phyloP scores from a whole-genome alignment of 176 grass and related monocot species.

The Chrysopogon serrulatus region DNA sequence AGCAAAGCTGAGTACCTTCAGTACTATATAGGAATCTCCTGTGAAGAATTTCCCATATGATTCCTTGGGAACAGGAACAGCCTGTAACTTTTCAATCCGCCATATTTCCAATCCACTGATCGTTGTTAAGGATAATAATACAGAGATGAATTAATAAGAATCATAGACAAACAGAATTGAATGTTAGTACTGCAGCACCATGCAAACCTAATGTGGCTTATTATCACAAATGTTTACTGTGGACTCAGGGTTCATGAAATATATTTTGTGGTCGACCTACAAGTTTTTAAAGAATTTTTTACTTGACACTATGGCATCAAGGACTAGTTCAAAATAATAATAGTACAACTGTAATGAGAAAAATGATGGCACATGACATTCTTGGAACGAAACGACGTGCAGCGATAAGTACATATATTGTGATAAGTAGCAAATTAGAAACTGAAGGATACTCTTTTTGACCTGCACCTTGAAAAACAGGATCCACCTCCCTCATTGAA shows the following conservation, averaged over 20 bases:
- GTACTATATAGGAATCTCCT: constrained; percentile 84
- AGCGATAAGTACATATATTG: constrained; percentile 5
- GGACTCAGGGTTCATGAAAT: neutral
- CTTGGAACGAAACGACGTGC: neutral
- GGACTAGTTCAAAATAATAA: neutral
- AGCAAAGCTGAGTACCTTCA: constrained; percentile 63
- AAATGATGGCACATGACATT: neutral
- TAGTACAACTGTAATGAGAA: neutral
- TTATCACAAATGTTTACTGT: constrained; percentile 3
- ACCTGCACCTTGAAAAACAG: constrained; percentile 79
- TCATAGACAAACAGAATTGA: neutral
- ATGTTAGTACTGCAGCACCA: constrained; percentile 11
- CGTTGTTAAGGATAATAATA: constrained; percentile 52
- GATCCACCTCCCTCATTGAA: constrained; percentile 88
- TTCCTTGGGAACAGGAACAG: constrained; percentile 72
- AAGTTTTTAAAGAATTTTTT: neutral
- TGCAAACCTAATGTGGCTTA: neutral
- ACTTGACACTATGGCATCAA: neutral
- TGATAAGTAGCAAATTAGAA: constrained; percentile 9
- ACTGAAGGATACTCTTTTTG: constrained; percentile 91
- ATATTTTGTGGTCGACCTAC: neutral
- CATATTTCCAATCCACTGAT: constrained; percentile 96
- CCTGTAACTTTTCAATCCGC: constrained; percentile 84
- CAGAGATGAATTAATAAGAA: neutral
- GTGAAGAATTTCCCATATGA: constrained; percentile 86